Base-by-base conservation (phyloP, 352 stramenopile species). In the Aphanomyces invadans region DNA sequence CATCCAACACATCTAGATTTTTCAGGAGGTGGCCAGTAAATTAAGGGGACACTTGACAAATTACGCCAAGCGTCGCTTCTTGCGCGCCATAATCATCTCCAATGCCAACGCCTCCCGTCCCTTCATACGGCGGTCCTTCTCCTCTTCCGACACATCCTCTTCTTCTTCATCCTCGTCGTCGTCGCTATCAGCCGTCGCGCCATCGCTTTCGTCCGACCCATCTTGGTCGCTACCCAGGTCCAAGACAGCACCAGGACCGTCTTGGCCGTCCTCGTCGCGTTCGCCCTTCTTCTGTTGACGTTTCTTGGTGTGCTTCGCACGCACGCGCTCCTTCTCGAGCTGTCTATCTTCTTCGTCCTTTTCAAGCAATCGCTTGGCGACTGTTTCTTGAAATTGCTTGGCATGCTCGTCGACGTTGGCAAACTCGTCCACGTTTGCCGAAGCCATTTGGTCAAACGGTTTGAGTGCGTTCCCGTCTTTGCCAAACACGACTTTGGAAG, bases 401-500 rank as follows among this genome's bases (percentile, higher is more conserved):
- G 86, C 79, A 65, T 90, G 71, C 60, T 74, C 57, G 62, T 86
- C 86, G 48, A 92, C 79, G 62, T 92, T 76, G 0, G 81, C 80
- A 60, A 91, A 86, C 60, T 76, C 63, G 53, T 15, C 62, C 53
- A 5, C 62, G 70, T 51, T 76, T 70, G 39, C 72, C 4, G 25
- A 68, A 19, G 71, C 73, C 38, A 95, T 72, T 28, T 76, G 71
- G 60, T 93, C 86, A 0, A 86, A 74, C 32, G 86, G 72, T 45
- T 69, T 82, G 65, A 84, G 70, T 46, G 75, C 76, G 69, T 96
- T 92, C 65, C 94, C 95, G 29, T 98, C 91, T 33, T 98, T 94
- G 74, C 98, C 89, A 68, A 98, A 98, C 60, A 97, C 81, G 62
- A 97, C 82, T 71, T 93, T 97, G 60, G 89, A 86, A 29, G 74